A percentile compares a stretch with the other conserved stretches of the same genome.
Evolutionary conservation across 148 eudicot species (phyloP).

Genomic region (Arbutus unedo): DNA sequence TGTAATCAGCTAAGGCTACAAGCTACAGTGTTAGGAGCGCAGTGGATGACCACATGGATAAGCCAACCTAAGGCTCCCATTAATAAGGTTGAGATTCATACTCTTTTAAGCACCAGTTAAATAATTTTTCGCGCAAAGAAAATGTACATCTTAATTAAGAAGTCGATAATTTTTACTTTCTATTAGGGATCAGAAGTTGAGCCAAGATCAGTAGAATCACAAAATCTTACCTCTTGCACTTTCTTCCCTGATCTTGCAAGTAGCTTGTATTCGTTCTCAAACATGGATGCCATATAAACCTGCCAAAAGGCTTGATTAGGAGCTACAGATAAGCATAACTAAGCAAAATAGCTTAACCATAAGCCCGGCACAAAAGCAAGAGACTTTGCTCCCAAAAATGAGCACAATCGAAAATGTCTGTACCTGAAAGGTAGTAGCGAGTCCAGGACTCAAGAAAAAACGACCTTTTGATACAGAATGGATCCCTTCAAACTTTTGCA

Average conservation of each 20-base stretch:
- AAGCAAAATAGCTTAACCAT: background rate
- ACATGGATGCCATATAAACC: conserved; percentile 96
- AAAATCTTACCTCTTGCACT: conserved; percentile 77
- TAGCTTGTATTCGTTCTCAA: conserved; percentile 78
- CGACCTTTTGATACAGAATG: conserved; percentile 75
- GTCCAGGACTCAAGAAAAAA: conserved; percentile 89
- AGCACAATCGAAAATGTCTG: background rate
- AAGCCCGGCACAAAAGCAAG: background rate
- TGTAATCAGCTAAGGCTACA: background rate
- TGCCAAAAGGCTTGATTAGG: conserved; percentile 21
- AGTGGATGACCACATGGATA: background rate
- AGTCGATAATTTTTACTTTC: background rate
- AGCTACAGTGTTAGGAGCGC: background rate
- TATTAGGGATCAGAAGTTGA: background rate
- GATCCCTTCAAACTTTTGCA: conserved; percentile 66
- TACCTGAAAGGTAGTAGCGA: conserved; percentile 99
- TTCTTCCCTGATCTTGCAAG: conserved; percentile 92
- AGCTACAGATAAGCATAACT: background rate
- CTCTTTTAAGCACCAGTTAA: background rate
- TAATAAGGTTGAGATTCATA: conserved; percentile 1
- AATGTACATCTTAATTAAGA: background rate
- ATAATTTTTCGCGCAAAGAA: background rate
- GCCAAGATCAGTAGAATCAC: background rate
- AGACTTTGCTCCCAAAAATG: background rate
- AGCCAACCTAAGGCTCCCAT: background rate